A percentile compares a stretch with the other conserved stretches of the same genome.
Evolutionary conservation across 257 asterid species (phyloP).

Genomic region (Salvia miltiorrhiza): DNA sequence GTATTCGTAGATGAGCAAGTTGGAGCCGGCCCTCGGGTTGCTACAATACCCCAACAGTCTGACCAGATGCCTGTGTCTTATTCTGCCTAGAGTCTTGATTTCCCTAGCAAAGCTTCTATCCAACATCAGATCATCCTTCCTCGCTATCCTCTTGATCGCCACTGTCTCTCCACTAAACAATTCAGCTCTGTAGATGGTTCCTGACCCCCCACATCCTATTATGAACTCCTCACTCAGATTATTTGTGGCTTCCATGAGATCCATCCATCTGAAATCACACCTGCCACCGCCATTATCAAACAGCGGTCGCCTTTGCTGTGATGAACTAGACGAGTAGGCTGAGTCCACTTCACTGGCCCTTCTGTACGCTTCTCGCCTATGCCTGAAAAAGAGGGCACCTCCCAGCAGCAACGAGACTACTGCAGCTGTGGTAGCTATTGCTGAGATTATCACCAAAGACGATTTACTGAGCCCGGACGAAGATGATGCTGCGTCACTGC

Average conservation of each 20-base stretch:
- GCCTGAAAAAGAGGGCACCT: constrained; percentile 61
- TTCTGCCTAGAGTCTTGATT: constrained; percentile 81
- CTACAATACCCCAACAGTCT: constrained; percentile 78
- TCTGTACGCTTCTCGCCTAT: constrained; percentile 47
- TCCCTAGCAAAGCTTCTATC: constrained; percentile 90
- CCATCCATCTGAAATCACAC: constrained; percentile 69
- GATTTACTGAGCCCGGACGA: constrained; percentile 38
- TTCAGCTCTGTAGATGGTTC: constrained; percentile 77
- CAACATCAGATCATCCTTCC: constrained; percentile 59
- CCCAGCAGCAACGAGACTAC: constrained; percentile 52
- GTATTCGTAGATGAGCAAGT: constrained; percentile 78
- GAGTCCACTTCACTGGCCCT: constrained; percentile 42
- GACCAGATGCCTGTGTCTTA: constrained; percentile 82
- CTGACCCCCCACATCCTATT: constrained; percentile 85
- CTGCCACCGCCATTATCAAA: constrained; percentile 46
- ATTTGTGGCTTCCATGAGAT: constrained; percentile 87
- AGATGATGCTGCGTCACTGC: constrained; percentile 28
- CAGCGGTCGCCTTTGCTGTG: constrained; percentile 65
- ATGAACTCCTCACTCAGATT: constrained; percentile 78
- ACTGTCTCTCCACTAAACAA: constrained; percentile 63
- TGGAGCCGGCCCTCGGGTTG: constrained; percentile 57
- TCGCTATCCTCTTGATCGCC: constrained; percentile 73
- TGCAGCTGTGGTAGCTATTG: constrained; percentile 45
- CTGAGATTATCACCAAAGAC: constrained; percentile 60
- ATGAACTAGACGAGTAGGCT: constrained; percentile 59